Evolutionary conservation across 1,284 basidiomycete species (phyloP).

Genomic region (Malassezia dermatis): DNA sequence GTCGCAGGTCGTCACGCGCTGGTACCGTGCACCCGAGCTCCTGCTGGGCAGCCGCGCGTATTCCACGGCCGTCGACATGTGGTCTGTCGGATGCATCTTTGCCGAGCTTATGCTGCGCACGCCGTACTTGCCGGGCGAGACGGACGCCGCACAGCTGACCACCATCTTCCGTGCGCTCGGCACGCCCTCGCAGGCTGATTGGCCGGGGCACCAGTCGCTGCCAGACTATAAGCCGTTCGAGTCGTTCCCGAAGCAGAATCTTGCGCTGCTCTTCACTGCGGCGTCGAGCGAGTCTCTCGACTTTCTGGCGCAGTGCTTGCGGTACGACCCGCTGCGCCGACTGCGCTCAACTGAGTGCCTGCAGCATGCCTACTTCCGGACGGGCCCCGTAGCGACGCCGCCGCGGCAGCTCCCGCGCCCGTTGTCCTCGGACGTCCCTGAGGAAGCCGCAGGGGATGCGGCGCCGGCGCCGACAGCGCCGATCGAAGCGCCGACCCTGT

Average conservation of each 20-base stretch:
- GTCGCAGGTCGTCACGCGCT: constrained; percentile 87
- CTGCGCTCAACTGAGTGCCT: constrained; percentile 56
- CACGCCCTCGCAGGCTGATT: constrained; percentile 87
- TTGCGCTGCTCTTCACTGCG: constrained; percentile 79
- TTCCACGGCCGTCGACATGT: constrained; percentile 76
- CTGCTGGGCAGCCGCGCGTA: constrained; percentile 80
- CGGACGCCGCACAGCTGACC: constrained; percentile 89
- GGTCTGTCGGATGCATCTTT: constrained; percentile 92
- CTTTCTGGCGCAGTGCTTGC: constrained; percentile 65
- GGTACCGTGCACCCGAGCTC: constrained; percentile 94
- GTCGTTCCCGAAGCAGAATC: constrained; percentile 63
- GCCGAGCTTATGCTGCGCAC: constrained; percentile 89
- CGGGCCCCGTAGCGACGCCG: constrained; percentile 30
- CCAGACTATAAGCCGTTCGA: constrained; percentile 33
- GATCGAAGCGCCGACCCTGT: neutral
- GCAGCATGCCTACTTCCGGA: constrained; percentile 38
- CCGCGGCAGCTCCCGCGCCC: constrained; percentile 33
- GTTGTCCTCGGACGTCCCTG: constrained; percentile 13
- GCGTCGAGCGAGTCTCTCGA: constrained; percentile 78
- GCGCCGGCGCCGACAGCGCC: constrained; percentile 16
- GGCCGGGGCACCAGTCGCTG: constrained; percentile 70
- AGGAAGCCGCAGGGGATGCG: neutral
- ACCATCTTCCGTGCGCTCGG: constrained; percentile 88
- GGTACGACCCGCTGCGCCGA: constrained; percentile 74
- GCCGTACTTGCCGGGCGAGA: constrained; percentile 83